Evolutionary conservation across 768 basidiomycete genomes (phyloP), one percentile per base, ranked within the genome.

Genomic region (Calocera cornea): DNA sequence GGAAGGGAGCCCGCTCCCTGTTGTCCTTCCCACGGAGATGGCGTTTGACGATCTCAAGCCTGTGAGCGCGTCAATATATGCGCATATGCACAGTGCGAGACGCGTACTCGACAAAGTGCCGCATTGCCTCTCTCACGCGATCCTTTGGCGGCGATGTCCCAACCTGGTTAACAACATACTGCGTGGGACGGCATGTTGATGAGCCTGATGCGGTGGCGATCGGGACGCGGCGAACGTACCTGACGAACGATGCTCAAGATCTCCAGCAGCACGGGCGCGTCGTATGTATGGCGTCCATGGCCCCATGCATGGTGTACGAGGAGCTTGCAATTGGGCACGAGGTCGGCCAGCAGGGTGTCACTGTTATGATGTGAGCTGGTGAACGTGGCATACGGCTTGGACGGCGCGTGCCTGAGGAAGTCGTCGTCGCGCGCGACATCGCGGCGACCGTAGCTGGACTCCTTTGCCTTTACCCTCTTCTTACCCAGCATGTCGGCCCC

Each of bases 361-460:
- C 54, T 60, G 19, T 31, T 29, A 10, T 33, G 54, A 2, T 60
- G 54, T 60, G 54, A 60, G 54, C 54, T 60, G 54, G 27, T 34
- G 47, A 31, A 50, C 38, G 65, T 12, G 36, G 2, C 40, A 29
- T 17, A 10, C 8, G 64, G 66, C 17, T 63, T 12, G 31, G 16
- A 31, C 36, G 36, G 69, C 67, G 24, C 71, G 41, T 66, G 72
- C 73, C 87, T 89, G 75, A 93, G 86, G 76, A 92, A 92, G 78
- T 93, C 91, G 76, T 93, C 91, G 78, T 93, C 91, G 77, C 85
- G 86, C 73, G 90, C 89, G 69, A 93, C 84, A 84, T 93, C 91
- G 77, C 84, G 84, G 17, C 60, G 54, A 19, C 60, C 67, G 11
- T 41, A 64, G 14, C 63, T 67, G 38, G 60, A 67, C 41, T 67